These are phyloP conservation scores for Mortierella sp. DNA, from an alignment of 371 early-diverging fungal species.

Conservation along the genomic window DNA sequence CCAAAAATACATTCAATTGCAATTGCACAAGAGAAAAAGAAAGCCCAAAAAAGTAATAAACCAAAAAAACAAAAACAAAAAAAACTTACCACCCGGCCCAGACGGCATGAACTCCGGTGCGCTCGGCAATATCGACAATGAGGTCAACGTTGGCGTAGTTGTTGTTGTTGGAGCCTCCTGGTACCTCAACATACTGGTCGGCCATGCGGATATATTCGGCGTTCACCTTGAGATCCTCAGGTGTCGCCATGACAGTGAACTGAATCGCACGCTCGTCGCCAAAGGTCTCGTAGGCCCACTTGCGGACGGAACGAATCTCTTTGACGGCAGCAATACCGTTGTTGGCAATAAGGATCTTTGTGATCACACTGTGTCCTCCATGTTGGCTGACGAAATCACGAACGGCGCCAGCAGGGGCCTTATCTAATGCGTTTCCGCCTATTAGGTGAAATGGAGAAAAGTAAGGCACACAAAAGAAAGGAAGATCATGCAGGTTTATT, in stretches of 20 bases:
- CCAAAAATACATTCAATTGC: slow-evolving; percentile 6
- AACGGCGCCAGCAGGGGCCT: slow-evolving; percentile 71
- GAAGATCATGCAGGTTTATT: background rate
- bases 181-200: slow-evolving; percentile 97
- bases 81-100: slow-evolving; percentile 65
- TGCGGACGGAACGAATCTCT: slow-evolving; percentile 97
- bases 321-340: slow-evolving; percentile 99
- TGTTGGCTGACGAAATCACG: slow-evolving; percentile 84
- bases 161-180: slow-evolving; percentile 97
- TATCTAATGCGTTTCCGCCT: slow-evolving; percentile 76
- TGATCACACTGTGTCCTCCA: slow-evolving; percentile 91
- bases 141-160: slow-evolving; percentile 99
- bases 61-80: slow-evolving; percentile 6
- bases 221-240: slow-evolving; percentile 97
- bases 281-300: slow-evolving; percentile 99
- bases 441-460: background rate
- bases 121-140: slow-evolving; percentile 98
- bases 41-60: background rate
- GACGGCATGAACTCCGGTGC: slow-evolving; percentile 91
- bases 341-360: slow-evolving; percentile 97
- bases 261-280: slow-evolving; percentile 96
- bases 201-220: slow-evolving; percentile 99
- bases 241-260: slow-evolving; percentile 98
- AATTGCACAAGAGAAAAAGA: background rate
- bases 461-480: background rate